Base-by-base conservation (phyloP, 169 alveolate species). In the Eimeria brunetti region DNA sequence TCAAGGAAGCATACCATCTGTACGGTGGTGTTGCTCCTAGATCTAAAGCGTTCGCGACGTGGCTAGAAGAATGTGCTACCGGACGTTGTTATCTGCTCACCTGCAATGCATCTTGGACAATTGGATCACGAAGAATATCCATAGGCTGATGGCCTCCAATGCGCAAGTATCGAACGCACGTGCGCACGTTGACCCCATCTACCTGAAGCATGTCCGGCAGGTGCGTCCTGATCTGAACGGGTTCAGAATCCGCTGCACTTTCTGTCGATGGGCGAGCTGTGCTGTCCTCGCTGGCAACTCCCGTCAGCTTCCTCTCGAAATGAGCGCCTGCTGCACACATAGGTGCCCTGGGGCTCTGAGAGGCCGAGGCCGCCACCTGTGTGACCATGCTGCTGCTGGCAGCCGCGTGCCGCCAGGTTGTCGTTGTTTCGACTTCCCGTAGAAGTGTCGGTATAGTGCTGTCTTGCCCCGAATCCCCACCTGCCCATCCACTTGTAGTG, bases 121-220 rank as follows among this genome's bases (percentile, higher is more conserved):
- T 76, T 30, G 94, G 94, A 51, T 89, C 76, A 36, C 84, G 94
- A 56, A 89, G 94, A 51, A 89, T 89, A 36, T 89, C 94, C 85
- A 89, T 75, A 76, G 94, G 94, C 41, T 89, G 94, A 62, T 67
- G 94, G 53, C 76, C 90, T 51, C 90, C 90, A 30, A 83, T 56
- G 53, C 90, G 71, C 90, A 83, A 36, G 90, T 83, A 83, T 36
- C 64, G 53, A 36, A 83, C 71, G 58, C 90, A 83, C 51, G 90
- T 83, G 75, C 90, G 90, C 53, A 83, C 90, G 76, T 44, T 53
- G 60, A 83, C 30, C 18, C 90, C 90, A 14, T 83, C 90, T 20
- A 53, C 16, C 22, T 41, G 75, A 14, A 83, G 36, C 20, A 46
- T 53, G 24, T 83, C 90, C 56, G 90, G 75, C 76, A 83, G 33